phyloP scores from a whole-genome alignment of 2,329 filamentous ascomycete species.

The Ophiobolus disseminans region DNA sequence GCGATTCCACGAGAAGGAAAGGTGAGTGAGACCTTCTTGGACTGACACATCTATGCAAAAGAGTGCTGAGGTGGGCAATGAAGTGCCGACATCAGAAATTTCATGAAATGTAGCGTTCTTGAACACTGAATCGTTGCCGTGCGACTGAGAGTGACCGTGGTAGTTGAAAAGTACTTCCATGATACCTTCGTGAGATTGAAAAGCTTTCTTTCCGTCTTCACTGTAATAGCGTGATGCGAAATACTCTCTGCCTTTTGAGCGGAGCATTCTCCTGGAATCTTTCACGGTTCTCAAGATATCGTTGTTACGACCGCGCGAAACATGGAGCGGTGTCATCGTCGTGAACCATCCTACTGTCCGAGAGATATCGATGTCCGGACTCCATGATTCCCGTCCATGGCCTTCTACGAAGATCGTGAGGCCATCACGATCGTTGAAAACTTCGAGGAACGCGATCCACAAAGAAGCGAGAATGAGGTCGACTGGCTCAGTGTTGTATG shows the following conservation, averaged over 20 bases:
- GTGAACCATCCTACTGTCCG: slow-evolving; percentile 35
- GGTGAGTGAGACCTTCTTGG: slow-evolving; percentile 12
- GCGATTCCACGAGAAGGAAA: slow-evolving; percentile 20
- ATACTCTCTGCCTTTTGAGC: slow-evolving; percentile 54
- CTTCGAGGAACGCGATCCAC: slow-evolving; percentile 55
- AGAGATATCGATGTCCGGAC: slow-evolving; percentile 33
- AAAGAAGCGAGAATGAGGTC: slow-evolving; percentile 35
- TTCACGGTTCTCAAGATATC: slow-evolving; percentile 43
- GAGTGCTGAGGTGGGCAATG: slow-evolving; percentile 19
- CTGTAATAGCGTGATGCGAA: slow-evolving; percentile 46
- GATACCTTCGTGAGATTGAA: slow-evolving; percentile 55
- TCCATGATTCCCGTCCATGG: slow-evolving; percentile 37
- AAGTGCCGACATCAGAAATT: slow-evolving; percentile 14
- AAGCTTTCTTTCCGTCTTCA: slow-evolving; percentile 16
- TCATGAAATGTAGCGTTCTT: no score
- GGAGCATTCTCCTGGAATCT: slow-evolving; percentile 55
- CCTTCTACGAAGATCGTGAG: slow-evolving; percentile 48
- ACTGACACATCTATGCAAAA: slow-evolving; percentile 25
- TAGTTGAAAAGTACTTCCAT: slow-evolving; percentile 66
- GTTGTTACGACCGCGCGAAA: slow-evolving; percentile 52
- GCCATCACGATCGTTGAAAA: slow-evolving; percentile 53
- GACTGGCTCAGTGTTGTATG: slow-evolving; percentile 57
- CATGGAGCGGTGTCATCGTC: slow-evolving; percentile 25
- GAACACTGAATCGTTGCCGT: slow-evolving; percentile 16
- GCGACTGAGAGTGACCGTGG: slow-evolving; percentile 47